These are phyloP conservation scores for Passalora sequoiae DNA, from an alignment of 2,329 filamentous ascomycete genomes.

Conservation along the genomic window DNA sequence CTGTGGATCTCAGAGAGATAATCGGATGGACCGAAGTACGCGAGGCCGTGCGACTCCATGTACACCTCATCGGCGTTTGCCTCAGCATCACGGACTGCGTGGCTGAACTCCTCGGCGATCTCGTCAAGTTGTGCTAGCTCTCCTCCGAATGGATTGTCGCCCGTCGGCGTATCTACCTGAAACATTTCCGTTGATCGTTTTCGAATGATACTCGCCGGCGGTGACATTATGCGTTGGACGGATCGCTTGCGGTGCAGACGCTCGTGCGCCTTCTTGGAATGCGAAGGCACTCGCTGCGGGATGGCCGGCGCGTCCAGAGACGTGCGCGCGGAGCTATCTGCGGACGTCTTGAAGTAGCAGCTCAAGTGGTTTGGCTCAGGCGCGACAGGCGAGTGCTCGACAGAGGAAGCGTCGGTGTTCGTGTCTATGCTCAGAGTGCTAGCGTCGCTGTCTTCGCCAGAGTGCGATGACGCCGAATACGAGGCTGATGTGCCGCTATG, in stretches of 20 bases:
- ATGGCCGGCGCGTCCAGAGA: slow-evolving; percentile 59
- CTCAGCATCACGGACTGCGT: slow-evolving; percentile 53
- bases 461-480: slow-evolving; percentile 46
- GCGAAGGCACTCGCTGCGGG: slow-evolving; percentile 73
- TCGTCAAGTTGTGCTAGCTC: slow-evolving; percentile 91
- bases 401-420: slow-evolving; percentile 59
- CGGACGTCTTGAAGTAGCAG: slow-evolving; percentile 53
- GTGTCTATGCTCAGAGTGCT: slow-evolving; percentile 52
- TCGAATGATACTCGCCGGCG: slow-evolving; percentile 47
- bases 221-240: slow-evolving; percentile 41
- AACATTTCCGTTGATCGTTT: slow-evolving; percentile 47
- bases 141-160: slow-evolving; percentile 73
- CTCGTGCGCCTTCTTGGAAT: slow-evolving; percentile 83
- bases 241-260: slow-evolving; percentile 66
- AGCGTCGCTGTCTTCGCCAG: slow-evolving; percentile 68
- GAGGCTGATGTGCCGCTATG: slow-evolving; percentile 33
- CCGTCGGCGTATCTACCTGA: slow-evolving; percentile 40
- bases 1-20: slow-evolving; percentile 77
- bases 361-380: slow-evolving; percentile 53
- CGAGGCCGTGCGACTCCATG: slow-evolving; percentile 64
- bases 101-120: slow-evolving; percentile 79
- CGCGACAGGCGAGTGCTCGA: slow-evolving; percentile 39
- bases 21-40: slow-evolving; percentile 70
- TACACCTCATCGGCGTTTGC: slow-evolving; percentile 69
- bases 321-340: slow-evolving; percentile 36